Conservation (phyloP, 371 early-diverging fungal genomes). For the Blyttiomyces sp. region DNA sequence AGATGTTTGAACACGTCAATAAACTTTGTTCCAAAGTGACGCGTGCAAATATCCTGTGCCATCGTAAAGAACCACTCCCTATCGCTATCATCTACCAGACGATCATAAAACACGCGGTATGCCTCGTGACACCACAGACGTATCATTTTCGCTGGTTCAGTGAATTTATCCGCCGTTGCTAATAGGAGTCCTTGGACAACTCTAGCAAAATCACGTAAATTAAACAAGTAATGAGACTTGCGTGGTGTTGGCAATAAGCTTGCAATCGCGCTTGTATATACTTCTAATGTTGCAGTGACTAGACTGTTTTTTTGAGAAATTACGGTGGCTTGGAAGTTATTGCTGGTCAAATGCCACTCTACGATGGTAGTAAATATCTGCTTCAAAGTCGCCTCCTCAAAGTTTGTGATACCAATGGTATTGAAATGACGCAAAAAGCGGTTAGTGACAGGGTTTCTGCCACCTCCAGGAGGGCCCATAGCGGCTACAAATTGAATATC, state of each 20-base stretch:
- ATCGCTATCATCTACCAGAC: constrained; percentile 50
- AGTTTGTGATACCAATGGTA: constrained; percentile 47
- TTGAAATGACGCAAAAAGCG: constrained; percentile 55
- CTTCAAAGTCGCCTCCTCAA: constrained; percentile 52
- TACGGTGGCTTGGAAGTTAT: constrained; percentile 38
- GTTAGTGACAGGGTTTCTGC: constrained; percentile 51
- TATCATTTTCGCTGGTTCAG: constrained; percentile 42
- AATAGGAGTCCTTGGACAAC: constrained; percentile 53
- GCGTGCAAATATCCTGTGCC: constrained; percentile 35
- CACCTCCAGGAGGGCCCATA: constrained; percentile 61
- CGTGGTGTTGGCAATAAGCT: constrained; percentile 51
- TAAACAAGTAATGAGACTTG: constrained; percentile 57
- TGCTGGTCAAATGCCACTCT: constrained; percentile 52
- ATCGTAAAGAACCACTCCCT: constrained; percentile 47
- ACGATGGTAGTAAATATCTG: constrained; percentile 53
- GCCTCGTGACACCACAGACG: constrained; percentile 55
- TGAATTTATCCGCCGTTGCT: constrained; percentile 41
- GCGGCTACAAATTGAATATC: constrained; percentile 58
- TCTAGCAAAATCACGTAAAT: constrained; percentile 52
- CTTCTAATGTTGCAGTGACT: constrained; percentile 44
- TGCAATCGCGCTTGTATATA: constrained; percentile 45
- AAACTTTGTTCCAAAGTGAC: constrained; percentile 44
- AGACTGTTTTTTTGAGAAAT: constrained; percentile 30
- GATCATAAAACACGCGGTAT: constrained; percentile 55
- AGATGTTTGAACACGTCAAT: constrained; percentile 48